These are phyloP conservation scores for Plasmodium knowlesi DNA, from an alignment of 169 alveolate species.

Conservation along the genomic window DNA sequence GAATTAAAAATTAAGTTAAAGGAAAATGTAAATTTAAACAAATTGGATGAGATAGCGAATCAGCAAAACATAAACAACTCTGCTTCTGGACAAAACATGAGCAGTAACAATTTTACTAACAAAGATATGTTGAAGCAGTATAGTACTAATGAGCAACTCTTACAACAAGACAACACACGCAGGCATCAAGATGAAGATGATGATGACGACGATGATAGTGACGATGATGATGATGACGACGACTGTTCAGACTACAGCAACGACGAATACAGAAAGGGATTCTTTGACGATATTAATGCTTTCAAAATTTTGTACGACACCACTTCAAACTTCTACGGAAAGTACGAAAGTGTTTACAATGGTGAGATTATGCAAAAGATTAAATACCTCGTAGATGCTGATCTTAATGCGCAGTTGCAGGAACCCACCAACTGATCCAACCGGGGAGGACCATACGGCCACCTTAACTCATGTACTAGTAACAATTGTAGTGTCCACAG, in stretches of 20 bases:
- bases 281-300: slow-evolving; percentile 63
- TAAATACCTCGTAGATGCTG: slow-evolving; percentile 59
- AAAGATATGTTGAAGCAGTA: background rate
- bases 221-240: slow-evolving; percentile 28
- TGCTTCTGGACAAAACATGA: background rate
- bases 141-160: background rate
- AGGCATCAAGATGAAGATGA: slow-evolving; percentile 29
- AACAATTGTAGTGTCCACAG: background rate
- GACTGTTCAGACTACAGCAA: slow-evolving; percentile 64
- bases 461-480: background rate
- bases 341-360: slow-evolving; percentile 40
- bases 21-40: slow-evolving; percentile 28
- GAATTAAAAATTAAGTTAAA: slow-evolving; percentile 49
- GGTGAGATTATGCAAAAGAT: slow-evolving; percentile 31
- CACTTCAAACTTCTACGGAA: slow-evolving; percentile 21
- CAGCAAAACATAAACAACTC: background rate
- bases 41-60: background rate
- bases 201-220: slow-evolving; percentile 65
- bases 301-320: slow-evolving; percentile 51
- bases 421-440: background rate
- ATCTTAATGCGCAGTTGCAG: slow-evolving; percentile 35
- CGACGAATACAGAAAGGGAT: slow-evolving; percentile 68
- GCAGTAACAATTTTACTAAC: background rate
- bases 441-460: background rate
- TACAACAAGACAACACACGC: background rate